Conservation (phyloP, 371 early-diverging fungal genomes). For the Mortierella sp. region DNA sequence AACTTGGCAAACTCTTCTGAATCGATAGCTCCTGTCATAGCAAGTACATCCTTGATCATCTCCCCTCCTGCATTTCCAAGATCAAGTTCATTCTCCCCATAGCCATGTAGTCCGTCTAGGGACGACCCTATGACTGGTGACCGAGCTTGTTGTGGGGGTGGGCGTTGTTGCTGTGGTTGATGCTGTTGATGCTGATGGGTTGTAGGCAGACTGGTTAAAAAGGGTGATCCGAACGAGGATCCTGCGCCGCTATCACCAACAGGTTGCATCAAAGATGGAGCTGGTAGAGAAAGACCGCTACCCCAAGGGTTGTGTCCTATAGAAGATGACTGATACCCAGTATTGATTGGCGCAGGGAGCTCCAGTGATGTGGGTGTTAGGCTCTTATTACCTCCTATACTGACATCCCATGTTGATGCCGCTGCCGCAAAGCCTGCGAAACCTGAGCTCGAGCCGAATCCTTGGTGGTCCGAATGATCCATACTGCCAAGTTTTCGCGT, state of each 20-base stretch:
- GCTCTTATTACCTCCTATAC: constrained; percentile 16
- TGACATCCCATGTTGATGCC: constrained; percentile 36
- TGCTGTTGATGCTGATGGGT: constrained; percentile 27
- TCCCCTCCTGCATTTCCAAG: constrained; percentile 48
- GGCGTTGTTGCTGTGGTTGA: constrained; percentile 15
- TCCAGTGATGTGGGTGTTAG: constrained; percentile 25
- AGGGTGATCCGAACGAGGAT: constrained; percentile 38
- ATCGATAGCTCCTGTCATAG: constrained; percentile 48
- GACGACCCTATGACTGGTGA: constrained; percentile 10
- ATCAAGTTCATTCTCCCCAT: constrained; percentile 37
- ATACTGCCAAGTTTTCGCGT: constrained; percentile 34
- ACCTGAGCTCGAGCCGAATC: constrained; percentile 19
- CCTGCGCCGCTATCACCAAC: constrained; percentile 14
- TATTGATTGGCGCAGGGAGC: constrained; percentile 25
- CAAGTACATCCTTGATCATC: constrained; percentile 52
- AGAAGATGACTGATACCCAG: constrained; percentile 27
- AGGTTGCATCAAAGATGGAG: constrained; percentile 28
- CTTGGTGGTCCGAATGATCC: constrained; percentile 29
- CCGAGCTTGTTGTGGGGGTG: constrained; percentile 16
- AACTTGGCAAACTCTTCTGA: constrained; percentile 47
- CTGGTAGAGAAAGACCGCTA: constrained; percentile 31
- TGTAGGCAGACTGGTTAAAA: constrained; percentile 42
- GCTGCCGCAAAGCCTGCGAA: constrained; percentile 40
- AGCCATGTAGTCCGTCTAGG: constrained; percentile 19
- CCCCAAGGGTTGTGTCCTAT: constrained; percentile 44